Conservation (phyloP, 2,329 filamentous ascomycete genomes). For the Exophiala sp. region DNA sequence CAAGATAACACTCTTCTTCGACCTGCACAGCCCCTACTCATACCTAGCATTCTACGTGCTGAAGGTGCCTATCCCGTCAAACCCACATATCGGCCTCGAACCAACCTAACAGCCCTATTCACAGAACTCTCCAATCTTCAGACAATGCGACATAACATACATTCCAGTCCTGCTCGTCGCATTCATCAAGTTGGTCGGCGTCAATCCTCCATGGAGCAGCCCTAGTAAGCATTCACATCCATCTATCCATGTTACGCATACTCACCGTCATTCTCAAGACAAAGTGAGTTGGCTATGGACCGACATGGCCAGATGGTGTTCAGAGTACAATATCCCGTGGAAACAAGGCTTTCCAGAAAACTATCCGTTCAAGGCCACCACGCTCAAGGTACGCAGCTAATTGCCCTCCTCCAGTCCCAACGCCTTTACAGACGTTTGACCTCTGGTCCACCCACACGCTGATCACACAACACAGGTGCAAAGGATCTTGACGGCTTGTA, state of each 20-base stretch:
- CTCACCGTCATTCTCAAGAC: conserved; percentile 39
- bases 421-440: too few species aligned
- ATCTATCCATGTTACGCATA: not conserved
- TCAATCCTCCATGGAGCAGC: conserved; percentile 53
- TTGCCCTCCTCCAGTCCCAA: too few species aligned
- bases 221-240: conserved; percentile 33
- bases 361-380: conserved; percentile 49
- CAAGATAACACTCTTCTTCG: conserved; percentile 55
- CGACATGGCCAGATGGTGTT: conserved; percentile 55
- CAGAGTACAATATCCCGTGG: conserved; percentile 51
- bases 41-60: conserved; percentile 58
- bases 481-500: conserved; percentile 51
- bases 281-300: conserved; percentile 56
- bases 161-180: conserved; percentile 59
- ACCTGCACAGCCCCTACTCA: conserved; percentile 58
- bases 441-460: conserved; percentile 31
- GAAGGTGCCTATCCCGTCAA: conserved; percentile 40
- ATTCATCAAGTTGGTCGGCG: conserved; percentile 55
- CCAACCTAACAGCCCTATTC: conserved; percentile 11
- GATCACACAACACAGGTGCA: conserved; percentile 46
- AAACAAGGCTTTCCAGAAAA: conserved; percentile 53
- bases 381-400: conserved; percentile 41
- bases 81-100: not conserved
- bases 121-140: conserved; percentile 56
- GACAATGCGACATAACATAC: conserved; percentile 54